phyloP scores from a whole-genome alignment of 2,329 filamentous ascomycete genomes.

The Talaromyces rugulosus region DNA sequence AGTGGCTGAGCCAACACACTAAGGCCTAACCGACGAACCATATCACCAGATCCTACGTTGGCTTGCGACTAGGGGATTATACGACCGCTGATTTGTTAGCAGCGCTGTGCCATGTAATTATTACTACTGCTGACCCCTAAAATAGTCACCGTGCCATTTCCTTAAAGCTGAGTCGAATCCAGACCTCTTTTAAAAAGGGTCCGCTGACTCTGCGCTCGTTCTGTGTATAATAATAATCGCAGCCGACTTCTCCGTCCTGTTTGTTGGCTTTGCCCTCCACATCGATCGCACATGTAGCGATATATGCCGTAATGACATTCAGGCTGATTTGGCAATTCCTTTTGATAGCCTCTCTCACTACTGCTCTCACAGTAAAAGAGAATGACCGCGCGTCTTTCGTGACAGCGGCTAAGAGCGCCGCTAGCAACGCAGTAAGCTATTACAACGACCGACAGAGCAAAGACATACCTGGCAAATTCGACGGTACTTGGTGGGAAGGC shows the following conservation, averaged over 20 bases:
- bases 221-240: neutral
- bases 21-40: neutral
- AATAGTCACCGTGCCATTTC: neutral
- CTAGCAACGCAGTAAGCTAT: constrained; percentile 35
- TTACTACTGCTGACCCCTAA: neutral
- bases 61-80: neutral
- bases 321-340: constrained; percentile 6
- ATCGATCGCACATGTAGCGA: neutral
- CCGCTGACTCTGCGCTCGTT: no score
- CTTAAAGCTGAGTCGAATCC: neutral
- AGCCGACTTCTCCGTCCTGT: neutral
- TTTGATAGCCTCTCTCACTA: neutral
- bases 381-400: constrained; percentile 29
- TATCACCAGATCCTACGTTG: neutral
- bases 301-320: neutral
- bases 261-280: no score
- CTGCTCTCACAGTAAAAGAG: constrained; percentile 16
- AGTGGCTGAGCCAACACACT: neutral
- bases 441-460: constrained; percentile 36
- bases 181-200: neutral
- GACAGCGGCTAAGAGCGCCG: constrained; percentile 31
- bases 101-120: neutral
- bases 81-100: neutral
- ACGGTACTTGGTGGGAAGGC: constrained; percentile 61
- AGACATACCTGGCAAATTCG: constrained; percentile 42